Evolutionary conservation across 2,329 filamentous ascomycete genomes (phyloP).

Genomic region (Paraconiothyrium sp.): DNA sequence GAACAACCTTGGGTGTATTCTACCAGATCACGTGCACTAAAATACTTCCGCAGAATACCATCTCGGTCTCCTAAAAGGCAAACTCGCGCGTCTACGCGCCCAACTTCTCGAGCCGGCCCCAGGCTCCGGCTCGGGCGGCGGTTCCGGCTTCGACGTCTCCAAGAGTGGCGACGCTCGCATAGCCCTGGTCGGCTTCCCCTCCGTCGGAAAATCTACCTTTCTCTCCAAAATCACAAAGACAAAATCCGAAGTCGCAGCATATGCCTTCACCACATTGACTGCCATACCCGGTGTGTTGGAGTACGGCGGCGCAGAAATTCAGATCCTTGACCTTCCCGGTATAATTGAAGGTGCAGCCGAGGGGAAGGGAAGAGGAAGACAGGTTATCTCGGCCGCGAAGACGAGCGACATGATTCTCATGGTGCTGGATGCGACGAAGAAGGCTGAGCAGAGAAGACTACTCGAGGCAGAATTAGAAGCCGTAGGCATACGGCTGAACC

Average conservation of each 20-base stretch:
- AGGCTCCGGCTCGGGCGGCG: constrained; percentile 79
- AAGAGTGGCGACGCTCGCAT: constrained; percentile 97
- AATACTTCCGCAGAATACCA: constrained; percentile 80
- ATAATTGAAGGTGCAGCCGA: constrained; percentile 98
- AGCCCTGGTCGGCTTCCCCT: constrained; percentile 97
- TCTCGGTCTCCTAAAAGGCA: constrained; percentile 96
- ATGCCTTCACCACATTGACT: constrained; percentile 96
- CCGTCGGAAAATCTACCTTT: constrained; percentile 98
- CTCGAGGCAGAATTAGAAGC: constrained; percentile 93
- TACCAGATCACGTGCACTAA: constrained; percentile 47
- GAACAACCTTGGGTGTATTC: neutral
- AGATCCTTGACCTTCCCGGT: constrained; percentile 95
- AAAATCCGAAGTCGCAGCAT: constrained; percentile 92
- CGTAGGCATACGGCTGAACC: constrained; percentile 92
- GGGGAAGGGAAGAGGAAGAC: constrained; percentile 92
- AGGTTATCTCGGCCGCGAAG: constrained; percentile 98
- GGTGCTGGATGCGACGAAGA: constrained; percentile 96
- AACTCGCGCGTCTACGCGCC: constrained; percentile 92
- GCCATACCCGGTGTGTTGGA: constrained; percentile 97
- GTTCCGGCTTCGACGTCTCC: constrained; percentile 86
- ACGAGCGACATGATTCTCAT: constrained; percentile 97
- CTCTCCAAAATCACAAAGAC: constrained; percentile 99
- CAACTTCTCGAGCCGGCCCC: constrained; percentile 91
- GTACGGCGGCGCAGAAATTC: constrained; percentile 97
- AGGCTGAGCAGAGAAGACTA: constrained; percentile 88